Base-by-base conservation (phyloP, 306 rosid species). In the Castanea crenata region DNA sequence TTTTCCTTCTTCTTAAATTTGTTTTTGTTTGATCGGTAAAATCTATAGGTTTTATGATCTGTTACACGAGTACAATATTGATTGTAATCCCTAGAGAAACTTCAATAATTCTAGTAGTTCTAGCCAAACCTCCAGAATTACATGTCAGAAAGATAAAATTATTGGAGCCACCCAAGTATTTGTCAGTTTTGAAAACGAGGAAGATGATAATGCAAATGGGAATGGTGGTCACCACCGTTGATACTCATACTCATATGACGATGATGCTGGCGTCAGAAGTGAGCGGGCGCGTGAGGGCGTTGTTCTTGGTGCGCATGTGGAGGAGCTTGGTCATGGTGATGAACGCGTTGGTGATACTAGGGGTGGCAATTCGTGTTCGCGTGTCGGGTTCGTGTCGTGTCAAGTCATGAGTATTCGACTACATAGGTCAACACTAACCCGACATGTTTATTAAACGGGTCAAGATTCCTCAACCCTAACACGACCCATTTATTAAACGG, bases 211-310 rank as follows among this genome's bases (percentile, higher is more conserved):
- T 3, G 27, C n/a, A 19, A 34, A 67, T 67, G 72, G 52, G 44
- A 38, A 38, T 38, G 44, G 10, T 7, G 32, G 23, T 20, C 29
- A 29, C 65, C 5, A 4, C 20, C 64, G 29, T 0, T 32, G 35
- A 38, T 38, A 38, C 44, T 38, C 10, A 38, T 38, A 38, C 44
- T 38, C 10, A 59, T 23, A 23, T 71, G 11, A 64, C 27, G 34
- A 19, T n/a, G 58, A 75, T 90, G 5, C 64, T 92, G 20, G 89
- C 92, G 18, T 90, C 93, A 4, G 96, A 93, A 1, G 93, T 89
- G 0, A 90, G 92, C 12, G 91, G 95, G 2, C 76, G 92, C 6
- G 55, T 92, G 32, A 81, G 35, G 76, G 92, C 95, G 52, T 25
- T 89, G 72, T 78, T 88, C 56, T 89, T 96, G 11, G 20, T 78